phyloP scores from a whole-genome alignment of 148 eudicot genomes.

The Persicaria maculosa region DNA sequence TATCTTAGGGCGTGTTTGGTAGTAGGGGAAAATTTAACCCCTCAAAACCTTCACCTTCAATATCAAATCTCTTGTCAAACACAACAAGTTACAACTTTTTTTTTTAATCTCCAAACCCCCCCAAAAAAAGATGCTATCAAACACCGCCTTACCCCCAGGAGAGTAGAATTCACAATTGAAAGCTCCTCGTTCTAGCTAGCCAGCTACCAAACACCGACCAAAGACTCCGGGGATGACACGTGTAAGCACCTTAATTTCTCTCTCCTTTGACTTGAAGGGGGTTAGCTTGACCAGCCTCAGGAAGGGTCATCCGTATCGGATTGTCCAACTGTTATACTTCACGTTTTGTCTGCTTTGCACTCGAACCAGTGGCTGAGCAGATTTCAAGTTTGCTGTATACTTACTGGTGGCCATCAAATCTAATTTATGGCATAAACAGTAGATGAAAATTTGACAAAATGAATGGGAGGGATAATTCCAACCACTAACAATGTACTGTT shows the following conservation, averaged over 20 bases:
- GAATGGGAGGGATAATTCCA: neutral
- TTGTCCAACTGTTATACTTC: neutral
- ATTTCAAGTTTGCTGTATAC: neutral
- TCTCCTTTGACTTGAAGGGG: conserved; percentile 1
- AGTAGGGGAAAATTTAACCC: too few species aligned
- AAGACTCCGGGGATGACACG: neutral
- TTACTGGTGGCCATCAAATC: conserved; percentile 1
- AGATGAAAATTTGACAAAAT: too few species aligned
- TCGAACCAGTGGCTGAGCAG: neutral
- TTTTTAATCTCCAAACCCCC: too few species aligned
- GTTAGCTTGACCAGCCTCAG: too few species aligned
- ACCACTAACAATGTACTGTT: neutral
- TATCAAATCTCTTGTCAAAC: too few species aligned
- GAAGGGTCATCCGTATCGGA: too few species aligned
- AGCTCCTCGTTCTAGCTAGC: neutral
- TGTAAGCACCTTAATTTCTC: neutral
- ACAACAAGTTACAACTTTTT: too few species aligned
- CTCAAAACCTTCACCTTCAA: too few species aligned
- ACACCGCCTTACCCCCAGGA: too few species aligned
- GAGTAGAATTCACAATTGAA: neutral
- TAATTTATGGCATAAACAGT: neutral
- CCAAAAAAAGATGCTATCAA: too few species aligned
- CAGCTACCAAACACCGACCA: conserved; percentile 5
- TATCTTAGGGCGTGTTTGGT: too few species aligned
- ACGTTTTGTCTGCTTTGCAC: conserved; percentile 2